Evolutionary conservation across 176 grass and related monocot species (phyloP).

Genomic region (Lolium rigidum): DNA sequence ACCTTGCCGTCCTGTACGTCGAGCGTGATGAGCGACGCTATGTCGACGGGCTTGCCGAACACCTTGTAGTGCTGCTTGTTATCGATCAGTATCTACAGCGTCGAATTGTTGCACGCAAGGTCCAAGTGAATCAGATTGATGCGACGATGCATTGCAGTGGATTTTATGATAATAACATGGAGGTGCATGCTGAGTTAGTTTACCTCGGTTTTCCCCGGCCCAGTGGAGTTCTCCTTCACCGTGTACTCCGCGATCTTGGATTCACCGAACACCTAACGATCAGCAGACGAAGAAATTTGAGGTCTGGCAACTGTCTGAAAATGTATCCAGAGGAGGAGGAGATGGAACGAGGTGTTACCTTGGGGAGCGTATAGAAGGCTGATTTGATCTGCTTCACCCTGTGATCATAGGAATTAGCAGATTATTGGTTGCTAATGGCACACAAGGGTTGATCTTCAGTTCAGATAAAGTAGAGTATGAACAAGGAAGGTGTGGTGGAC

Average conservation of each 20-base stretch:
- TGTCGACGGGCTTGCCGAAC: slow-evolving; percentile 31
- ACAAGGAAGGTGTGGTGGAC: not conserved
- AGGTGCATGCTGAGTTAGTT: not conserved
- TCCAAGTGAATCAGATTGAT: not conserved
- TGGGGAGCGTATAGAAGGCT: slow-evolving; percentile 46
- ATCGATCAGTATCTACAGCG: slow-evolving; percentile 46
- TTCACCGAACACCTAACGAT: slow-evolving; percentile 28
- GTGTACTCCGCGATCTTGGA: slow-evolving; percentile 48
- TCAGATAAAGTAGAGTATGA: not conserved
- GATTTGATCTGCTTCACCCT: slow-evolving; percentile 60
- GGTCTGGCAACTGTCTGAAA: not conserved
- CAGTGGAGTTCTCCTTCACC: not conserved
- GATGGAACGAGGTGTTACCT: slow-evolving; percentile 20
- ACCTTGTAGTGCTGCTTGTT: slow-evolving; percentile 67
- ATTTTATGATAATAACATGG: not conserved
- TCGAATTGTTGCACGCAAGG: not conserved
- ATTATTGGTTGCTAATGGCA: not conserved
- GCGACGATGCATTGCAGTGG: not conserved
- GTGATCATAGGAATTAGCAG: not conserved
- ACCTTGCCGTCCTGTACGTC: slow-evolving; percentile 53
- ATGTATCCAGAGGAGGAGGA: not conserved
- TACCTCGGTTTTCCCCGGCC: slow-evolving; percentile 12
- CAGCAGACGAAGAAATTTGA: not conserved
- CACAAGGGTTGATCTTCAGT: not conserved
- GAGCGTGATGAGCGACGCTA: slow-evolving; percentile 48